Percentiles rank a stretch among this genome's conserved stretches.
These are phyloP conservation scores for Gliomastix tumulicola DNA, from an alignment of 2,329 filamentous ascomycete species.

Conservation along the genomic window DNA sequence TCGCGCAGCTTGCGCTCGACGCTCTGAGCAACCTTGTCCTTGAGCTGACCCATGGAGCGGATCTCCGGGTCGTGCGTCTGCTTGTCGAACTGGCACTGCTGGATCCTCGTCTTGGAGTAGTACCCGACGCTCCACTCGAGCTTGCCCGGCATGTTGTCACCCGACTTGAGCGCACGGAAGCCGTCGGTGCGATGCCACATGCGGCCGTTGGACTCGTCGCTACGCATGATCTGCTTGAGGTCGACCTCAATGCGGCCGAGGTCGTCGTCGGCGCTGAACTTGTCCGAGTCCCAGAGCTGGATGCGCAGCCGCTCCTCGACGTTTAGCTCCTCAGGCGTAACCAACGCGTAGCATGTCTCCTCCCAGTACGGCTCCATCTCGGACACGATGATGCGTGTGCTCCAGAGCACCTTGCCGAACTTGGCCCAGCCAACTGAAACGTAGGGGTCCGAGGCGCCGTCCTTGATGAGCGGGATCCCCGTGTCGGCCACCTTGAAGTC, in stretches of 20 bases:
- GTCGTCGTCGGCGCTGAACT: constrained; percentile 66
- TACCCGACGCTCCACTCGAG: constrained; percentile 66
- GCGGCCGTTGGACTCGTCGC: constrained; percentile 48
- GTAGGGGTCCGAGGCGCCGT: constrained; percentile 62
- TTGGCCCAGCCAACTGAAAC: constrained; percentile 71
- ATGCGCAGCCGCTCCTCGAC: constrained; percentile 62
- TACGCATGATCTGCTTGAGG: constrained; percentile 57
- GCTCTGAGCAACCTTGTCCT: constrained; percentile 44
- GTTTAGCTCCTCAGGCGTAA: constrained; percentile 65
- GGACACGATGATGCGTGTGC: constrained; percentile 55
- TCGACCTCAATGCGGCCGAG: constrained; percentile 66
- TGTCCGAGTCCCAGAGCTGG: constrained; percentile 72
- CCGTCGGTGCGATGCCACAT: constrained; percentile 59
- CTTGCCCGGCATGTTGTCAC: constrained; percentile 62
- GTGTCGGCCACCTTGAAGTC: constrained; percentile 68
- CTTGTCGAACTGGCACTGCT: constrained; percentile 50
- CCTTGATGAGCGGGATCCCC: constrained; percentile 49
- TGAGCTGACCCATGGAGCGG: constrained; percentile 49
- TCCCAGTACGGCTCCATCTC: constrained; percentile 67
- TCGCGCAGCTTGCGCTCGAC: constrained; percentile 61
- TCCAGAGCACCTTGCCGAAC: constrained; percentile 58
- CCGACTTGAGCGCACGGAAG: constrained; percentile 57
- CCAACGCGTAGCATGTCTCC: constrained; percentile 62
- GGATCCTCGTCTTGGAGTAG: constrained; percentile 59
- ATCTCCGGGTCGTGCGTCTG: constrained; percentile 55